Conservation (phyloP, 1,284 basidiomycete species). For the Trichosporon asahii region DNA sequence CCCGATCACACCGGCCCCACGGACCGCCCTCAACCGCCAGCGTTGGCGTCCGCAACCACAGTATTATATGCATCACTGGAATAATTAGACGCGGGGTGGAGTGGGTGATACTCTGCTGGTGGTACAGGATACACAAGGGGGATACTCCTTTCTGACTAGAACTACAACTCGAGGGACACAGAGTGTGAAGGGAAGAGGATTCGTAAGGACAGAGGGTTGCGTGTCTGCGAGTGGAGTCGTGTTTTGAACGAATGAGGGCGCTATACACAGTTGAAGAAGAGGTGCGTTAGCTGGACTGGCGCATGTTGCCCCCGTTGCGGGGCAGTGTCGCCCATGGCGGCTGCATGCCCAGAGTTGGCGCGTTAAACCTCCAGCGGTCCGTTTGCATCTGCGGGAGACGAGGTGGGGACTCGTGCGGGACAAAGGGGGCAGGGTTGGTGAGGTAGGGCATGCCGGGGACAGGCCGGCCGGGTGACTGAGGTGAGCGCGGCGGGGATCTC, state of each 20-base stretch:
- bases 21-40: no score
- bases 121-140: not conserved
- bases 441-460: not conserved
- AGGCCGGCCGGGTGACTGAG: not conserved
- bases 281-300: not conserved
- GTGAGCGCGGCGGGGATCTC: not conserved
- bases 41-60: not conserved
- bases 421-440: not conserved
- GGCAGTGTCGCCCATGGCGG: not conserved
- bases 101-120: not conserved
- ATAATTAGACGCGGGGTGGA: not conserved
- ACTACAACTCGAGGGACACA: not conserved
- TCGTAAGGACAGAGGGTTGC: not conserved
- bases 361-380: constrained; percentile 9
- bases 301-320: not conserved
- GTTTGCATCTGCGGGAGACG: not conserved
- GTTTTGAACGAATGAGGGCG: no score
- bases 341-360: not conserved
- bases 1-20: not conserved
- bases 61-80: not conserved
- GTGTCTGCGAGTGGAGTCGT: not conserved
- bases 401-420: not conserved
- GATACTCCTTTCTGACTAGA: not conserved
- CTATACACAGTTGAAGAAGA: not conserved
- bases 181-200: not conserved